A percentile compares a stretch with the other conserved stretches of the same genome.
These are phyloP conservation scores for Kodamaea nitidulidarum DNA, from an alignment of 805 yeast genomes.

Conservation along the genomic window DNA sequence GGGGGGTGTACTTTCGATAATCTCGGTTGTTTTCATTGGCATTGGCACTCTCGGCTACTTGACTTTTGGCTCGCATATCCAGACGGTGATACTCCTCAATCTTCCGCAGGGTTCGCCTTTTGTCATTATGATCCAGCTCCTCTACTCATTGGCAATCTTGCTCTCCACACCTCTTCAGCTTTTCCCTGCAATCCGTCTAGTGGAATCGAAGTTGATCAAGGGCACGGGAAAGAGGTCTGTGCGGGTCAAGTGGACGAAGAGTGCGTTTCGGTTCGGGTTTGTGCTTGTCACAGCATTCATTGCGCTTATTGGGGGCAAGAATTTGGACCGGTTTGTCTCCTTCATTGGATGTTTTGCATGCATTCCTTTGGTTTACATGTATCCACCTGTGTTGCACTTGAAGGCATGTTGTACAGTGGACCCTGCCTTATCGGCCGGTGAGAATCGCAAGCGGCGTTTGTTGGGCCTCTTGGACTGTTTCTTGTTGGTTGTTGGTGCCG, in stretches of 20 bases:
- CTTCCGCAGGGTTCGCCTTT: constrained; percentile 64
- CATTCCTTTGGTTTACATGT: constrained; percentile 80
- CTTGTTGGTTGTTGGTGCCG: constrained; percentile 52
- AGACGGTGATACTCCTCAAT: constrained; percentile 68
- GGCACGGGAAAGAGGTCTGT: constrained; percentile 55
- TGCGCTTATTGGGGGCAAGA: constrained; percentile 65
- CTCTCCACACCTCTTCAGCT: constrained; percentile 78
- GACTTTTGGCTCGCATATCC: constrained; percentile 59
- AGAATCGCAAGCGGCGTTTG: constrained; percentile 28
- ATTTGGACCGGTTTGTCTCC: constrained; percentile 70
- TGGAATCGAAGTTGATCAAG: constrained; percentile 51
- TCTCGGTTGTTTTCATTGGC: constrained; percentile 56
- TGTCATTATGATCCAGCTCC: constrained; percentile 62
- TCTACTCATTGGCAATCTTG: constrained; percentile 70
- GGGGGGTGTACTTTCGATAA: constrained; percentile 55
- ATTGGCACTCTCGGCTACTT: constrained; percentile 68
- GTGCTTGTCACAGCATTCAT: constrained; percentile 53
- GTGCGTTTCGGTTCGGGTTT: constrained; percentile 49
- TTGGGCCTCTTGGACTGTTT: constrained; percentile 45
- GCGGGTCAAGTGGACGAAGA: constrained; percentile 63
- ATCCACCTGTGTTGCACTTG: constrained; percentile 75
- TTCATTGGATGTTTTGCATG: constrained; percentile 84
- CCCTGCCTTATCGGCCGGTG: constrained; percentile 13
- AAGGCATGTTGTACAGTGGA: constrained; percentile 41
- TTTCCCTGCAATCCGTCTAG: constrained; percentile 72